Percentiles rank a stretch among this genome's conserved stretches.
phyloP scores from a whole-genome alignment of 495 filamentous ascomycete genomes.

The Aspergillus funiculosus region DNA sequence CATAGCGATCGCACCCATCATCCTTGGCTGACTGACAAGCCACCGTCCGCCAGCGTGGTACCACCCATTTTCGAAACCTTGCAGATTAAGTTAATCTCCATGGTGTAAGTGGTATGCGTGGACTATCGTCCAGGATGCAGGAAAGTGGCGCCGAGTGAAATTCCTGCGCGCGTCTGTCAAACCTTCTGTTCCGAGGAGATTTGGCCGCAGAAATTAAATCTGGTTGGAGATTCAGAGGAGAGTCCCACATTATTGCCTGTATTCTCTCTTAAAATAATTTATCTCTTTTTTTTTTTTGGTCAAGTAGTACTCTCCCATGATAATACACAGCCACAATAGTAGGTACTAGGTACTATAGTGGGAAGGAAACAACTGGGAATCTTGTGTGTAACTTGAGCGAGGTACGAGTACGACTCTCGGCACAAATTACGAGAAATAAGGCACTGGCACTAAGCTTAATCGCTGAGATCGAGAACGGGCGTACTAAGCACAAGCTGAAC shows the following conservation, averaged over 20 bases:
- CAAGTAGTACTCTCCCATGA: too few relatives aligned
- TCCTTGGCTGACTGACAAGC: slow-evolving; percentile 5
- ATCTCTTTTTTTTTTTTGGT: too few relatives aligned
- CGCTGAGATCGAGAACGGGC: too few relatives aligned
- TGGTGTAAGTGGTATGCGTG: slow-evolving; percentile 4
- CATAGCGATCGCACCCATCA: background rate
- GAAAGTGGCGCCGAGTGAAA: slow-evolving; percentile 15
- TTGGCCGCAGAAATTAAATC: slow-evolving; percentile 2
- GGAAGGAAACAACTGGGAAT: too few relatives aligned
- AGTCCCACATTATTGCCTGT: too few relatives aligned
- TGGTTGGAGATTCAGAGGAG: background rate
- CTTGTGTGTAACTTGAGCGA: too few relatives aligned
- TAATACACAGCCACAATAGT: too few relatives aligned
- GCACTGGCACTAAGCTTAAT: background rate
- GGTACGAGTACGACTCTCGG: too few relatives aligned
- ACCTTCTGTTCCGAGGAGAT: slow-evolving; percentile 10
- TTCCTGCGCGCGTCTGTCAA: slow-evolving; percentile 13
- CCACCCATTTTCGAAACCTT: slow-evolving; percentile 7
- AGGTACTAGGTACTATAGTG: too few relatives aligned
- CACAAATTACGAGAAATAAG: too few relatives aligned
- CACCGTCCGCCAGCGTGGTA: slow-evolving; percentile 3
- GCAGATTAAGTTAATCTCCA: slow-evolving; percentile 18
- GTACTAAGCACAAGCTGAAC: background rate
- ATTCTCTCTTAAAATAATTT: too few relatives aligned
- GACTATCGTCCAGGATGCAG: slow-evolving; percentile 9